Evolutionary conservation across 2,329 filamentous ascomycete species (phyloP).

Genomic region (Diaporthe citriasiana): DNA sequence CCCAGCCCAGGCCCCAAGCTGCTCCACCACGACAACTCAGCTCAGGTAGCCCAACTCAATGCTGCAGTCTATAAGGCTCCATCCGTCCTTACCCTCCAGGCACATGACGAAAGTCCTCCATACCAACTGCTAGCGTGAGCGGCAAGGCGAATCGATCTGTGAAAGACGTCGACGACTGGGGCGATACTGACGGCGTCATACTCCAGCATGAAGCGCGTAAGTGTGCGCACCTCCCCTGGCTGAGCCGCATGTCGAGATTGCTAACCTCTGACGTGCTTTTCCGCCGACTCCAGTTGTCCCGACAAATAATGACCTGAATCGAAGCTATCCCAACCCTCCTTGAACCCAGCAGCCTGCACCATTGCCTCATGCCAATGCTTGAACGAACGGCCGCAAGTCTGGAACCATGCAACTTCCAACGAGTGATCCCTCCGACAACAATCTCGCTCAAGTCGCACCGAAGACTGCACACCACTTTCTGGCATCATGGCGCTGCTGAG

Average conservation of each 20-base stretch:
- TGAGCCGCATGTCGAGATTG: not conserved
- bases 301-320: slow-evolving; percentile 39
- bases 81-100: not conserved
- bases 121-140: slow-evolving; percentile 1
- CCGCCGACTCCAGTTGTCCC: slow-evolving; percentile 25
- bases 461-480: slow-evolving; percentile 65
- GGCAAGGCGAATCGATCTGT: slow-evolving; percentile 3
- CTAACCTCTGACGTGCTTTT: slow-evolving; percentile 30
- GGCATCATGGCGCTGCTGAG: slow-evolving; percentile 67
- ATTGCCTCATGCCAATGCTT: slow-evolving; percentile 61
- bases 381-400: slow-evolving; percentile 70
- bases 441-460: slow-evolving; percentile 56
- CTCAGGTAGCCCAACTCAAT: slow-evolving; percentile 4
- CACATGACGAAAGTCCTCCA: slow-evolving; percentile 3
- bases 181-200: slow-evolving; percentile 17
- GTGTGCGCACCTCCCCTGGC: not conserved
- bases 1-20: slow-evolving; percentile 25
- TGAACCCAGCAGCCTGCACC: slow-evolving; percentile 35
- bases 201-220: slow-evolving; percentile 43
- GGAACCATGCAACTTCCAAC: slow-evolving; percentile 69
- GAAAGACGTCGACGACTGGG: slow-evolving; percentile 30
- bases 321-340: slow-evolving; percentile 11
- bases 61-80: not conserved
- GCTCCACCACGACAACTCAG: slow-evolving; percentile 15
- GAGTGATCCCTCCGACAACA: slow-evolving; percentile 60